Percentiles rank a stretch among this genome's conserved stretches.
Evolutionary conservation across 2,329 filamentous ascomycete species (phyloP).

Genomic region (Chaetothyriales sp.): DNA sequence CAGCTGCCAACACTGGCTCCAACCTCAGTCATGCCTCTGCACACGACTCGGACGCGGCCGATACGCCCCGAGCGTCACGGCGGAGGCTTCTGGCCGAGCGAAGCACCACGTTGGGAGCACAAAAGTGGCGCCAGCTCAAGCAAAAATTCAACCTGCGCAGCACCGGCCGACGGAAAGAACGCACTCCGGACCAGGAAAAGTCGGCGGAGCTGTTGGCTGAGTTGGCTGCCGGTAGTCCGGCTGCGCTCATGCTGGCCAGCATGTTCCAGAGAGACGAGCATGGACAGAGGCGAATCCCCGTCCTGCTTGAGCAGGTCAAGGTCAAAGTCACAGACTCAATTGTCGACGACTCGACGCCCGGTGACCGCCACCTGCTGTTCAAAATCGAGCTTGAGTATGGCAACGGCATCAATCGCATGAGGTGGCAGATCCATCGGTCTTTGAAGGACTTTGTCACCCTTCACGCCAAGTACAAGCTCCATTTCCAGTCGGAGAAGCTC

Average conservation of each 20-base stretch:
- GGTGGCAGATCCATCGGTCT: constrained; percentile 80
- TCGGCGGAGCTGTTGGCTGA: constrained; percentile 95
- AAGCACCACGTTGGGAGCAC: constrained; percentile 54
- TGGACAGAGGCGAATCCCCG: constrained; percentile 84
- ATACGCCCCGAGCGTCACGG: constrained; percentile 19
- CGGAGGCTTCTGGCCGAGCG: constrained; percentile 39
- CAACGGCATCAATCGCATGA: constrained; percentile 88
- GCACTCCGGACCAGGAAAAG: constrained; percentile 79
- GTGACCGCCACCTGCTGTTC: constrained; percentile 66
- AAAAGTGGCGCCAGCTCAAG: constrained; percentile 88
- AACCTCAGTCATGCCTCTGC: constrained; percentile 17
- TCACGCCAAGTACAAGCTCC: constrained; percentile 83
- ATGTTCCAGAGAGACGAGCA: constrained; percentile 98
- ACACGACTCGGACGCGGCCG: constrained; percentile 5
- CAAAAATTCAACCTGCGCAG: constrained; percentile 65
- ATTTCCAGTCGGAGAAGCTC: constrained; percentile 67
- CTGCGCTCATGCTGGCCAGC: constrained; percentile 83
- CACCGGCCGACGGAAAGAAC: constrained; percentile 67
- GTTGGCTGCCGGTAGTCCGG: constrained; percentile 77
- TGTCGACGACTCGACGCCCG: constrained; percentile 34
- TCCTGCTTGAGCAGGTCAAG: constrained; percentile 87
- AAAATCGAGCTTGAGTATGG: constrained; percentile 91
- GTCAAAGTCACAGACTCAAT: constrained; percentile 71
- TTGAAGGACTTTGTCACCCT: constrained; percentile 83
- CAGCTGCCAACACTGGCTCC: constrained; percentile 47